Conservation (phyloP, 495 filamentous ascomycete genomes). For the Neurospora sp. region DNA sequence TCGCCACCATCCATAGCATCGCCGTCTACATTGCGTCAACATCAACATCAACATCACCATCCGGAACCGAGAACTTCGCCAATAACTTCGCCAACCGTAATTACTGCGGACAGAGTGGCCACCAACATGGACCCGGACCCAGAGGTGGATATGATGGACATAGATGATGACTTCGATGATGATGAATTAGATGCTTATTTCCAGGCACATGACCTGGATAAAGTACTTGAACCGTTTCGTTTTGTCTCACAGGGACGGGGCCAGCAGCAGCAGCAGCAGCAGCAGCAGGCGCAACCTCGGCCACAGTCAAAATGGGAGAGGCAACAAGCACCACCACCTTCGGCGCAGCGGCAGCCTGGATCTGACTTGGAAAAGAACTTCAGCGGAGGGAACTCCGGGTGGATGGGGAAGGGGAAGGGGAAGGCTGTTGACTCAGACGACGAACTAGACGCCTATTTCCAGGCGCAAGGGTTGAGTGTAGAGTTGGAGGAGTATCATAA, state of each 20-base stretch:
- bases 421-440: not conserved
- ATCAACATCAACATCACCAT: too few species aligned
- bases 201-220: not conserved
- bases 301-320: too few species aligned
- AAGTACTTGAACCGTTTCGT: not conserved
- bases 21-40: too few species aligned
- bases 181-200: not conserved
- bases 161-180: not conserved
- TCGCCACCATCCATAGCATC: not conserved
- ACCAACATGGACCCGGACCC: not conserved
- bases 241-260: not conserved
- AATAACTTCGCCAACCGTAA: too few species aligned
- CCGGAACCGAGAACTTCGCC: too few species aligned
- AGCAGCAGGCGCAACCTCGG: too few species aligned
- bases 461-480: not conserved
- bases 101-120: too few species aligned
- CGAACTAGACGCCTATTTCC: not conserved
- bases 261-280: too few species aligned
- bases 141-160: not conserved
- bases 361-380: too few species aligned
- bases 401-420: not conserved
- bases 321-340: not conserved
- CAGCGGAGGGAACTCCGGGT: not conserved
- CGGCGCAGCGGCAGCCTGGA: not conserved
- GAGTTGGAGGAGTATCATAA: too few species aligned